Evolutionary conservation across 257 asterid species (phyloP).

Genomic region (Jaltomata sinuosa): DNA sequence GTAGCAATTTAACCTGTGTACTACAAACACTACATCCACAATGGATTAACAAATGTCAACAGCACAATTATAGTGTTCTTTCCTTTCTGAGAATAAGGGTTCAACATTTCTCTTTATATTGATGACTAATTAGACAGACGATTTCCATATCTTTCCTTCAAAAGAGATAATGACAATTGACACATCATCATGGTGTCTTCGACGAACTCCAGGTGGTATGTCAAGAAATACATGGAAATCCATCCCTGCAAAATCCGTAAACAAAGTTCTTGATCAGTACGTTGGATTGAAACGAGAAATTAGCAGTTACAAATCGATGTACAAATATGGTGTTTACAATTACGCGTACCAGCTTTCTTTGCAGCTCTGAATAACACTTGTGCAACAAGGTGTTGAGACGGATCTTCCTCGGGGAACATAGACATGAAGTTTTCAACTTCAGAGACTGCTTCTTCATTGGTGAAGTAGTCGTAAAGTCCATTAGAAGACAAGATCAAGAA

Average conservation of each 20-base stretch:
- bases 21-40: background rate
- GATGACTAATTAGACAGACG: constrained; percentile 33
- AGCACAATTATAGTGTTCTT: background rate
- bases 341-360: constrained; percentile 59
- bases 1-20: background rate
- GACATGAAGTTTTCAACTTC: constrained; percentile 75
- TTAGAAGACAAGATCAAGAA: constrained; percentile 88
- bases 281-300: background rate
- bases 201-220: constrained; percentile 76
- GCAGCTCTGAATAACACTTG: constrained; percentile 89
- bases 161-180: constrained; percentile 76
- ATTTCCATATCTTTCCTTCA: constrained; percentile 87
- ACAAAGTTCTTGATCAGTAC: background rate
- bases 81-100: background rate
- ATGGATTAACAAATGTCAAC: background rate
- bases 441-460: constrained; percentile 66
- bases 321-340: background rate
- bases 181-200: constrained; percentile 86
- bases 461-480: constrained; percentile 89
- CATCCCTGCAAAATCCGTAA: constrained; percentile 40
- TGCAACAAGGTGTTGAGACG: constrained; percentile 89
- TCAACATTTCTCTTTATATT: background rate
- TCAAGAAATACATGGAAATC: constrained; percentile 74
- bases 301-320: background rate
- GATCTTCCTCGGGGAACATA: constrained; percentile 87